A percentile compares a stretch with the other conserved stretches of the same genome.
Conservation (phyloP, 352 stramenopile genomes). For the Globisporangium solare region DNA sequence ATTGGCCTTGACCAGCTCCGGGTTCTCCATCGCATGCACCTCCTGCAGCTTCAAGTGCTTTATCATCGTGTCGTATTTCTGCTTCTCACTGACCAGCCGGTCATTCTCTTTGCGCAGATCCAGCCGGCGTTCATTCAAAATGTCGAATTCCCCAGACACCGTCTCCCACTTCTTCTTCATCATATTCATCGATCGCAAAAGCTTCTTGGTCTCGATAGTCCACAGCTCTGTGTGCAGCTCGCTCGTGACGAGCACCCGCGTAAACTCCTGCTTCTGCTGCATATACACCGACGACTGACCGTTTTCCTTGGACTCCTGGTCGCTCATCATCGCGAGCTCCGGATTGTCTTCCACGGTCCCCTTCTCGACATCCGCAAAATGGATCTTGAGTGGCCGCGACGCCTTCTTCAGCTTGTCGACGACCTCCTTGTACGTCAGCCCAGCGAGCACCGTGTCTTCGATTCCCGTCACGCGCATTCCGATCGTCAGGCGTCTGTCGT, state of each 20-base stretch:
- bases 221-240: slow-evolving; percentile 84
- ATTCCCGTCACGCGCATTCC: slow-evolving; percentile 84
- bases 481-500: slow-evolving; percentile 55
- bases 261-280: slow-evolving; percentile 79
- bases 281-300: slow-evolving; percentile 61
- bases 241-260: slow-evolving; percentile 70
- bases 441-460: slow-evolving; percentile 58
- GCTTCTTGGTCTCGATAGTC: slow-evolving; percentile 82
- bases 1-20: slow-evolving; percentile 75
- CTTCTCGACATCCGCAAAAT: slow-evolving; percentile 78
- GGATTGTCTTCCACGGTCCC: slow-evolving; percentile 73
- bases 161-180: slow-evolving; percentile 69
- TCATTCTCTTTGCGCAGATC: slow-evolving; percentile 78
- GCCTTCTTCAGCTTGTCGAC: slow-evolving; percentile 73
- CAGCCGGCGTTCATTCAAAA: slow-evolving; percentile 49
- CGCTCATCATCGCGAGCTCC: slow-evolving; percentile 23
- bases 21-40: slow-evolving; percentile 63
- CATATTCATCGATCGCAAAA: slow-evolving; percentile 44
- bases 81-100: slow-evolving; percentile 58
- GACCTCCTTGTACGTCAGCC: slow-evolving; percentile 80
- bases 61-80: slow-evolving; percentile 73
- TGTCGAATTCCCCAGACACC: slow-evolving; percentile 65
- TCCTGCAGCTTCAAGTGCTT: slow-evolving; percentile 79
- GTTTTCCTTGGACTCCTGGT: slow-evolving; percentile 19
- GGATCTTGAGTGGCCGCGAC: slow-evolving; percentile 66